Base-by-base conservation (phyloP, 352 stramenopile species). In the Pythium graminicola region DNA sequence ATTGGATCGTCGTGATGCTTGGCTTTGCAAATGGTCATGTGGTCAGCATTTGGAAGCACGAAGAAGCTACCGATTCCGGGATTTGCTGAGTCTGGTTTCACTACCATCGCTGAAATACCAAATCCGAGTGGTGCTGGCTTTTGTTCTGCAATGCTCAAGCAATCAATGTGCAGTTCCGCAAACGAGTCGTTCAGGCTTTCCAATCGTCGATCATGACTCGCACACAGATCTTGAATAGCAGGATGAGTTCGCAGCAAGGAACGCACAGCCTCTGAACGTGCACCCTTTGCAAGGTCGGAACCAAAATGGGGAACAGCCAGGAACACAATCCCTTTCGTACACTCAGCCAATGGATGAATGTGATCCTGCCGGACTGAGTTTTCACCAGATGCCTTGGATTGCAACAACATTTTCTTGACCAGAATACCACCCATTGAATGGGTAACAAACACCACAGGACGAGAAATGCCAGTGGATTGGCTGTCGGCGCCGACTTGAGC, bases 11-110 rank as follows among this genome's bases (percentile, higher is more conserved):
- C 49, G n/a, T 58, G 33, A 20, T 58, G 72, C 64, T 87, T 86
- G 16, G 73, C 74, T 59, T 93, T 93, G 69, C 80, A 93, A 54
- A 93, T 93, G 16, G 81, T 89, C 80, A 93, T 93, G 71, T 93
- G 83, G 43, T 93, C 76, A 10, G 78, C 67, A 45, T 69, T 62
- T 0, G 66, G 45, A 26, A 91, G 54, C 20, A 90, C 50, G 51
- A 78, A 73, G 53, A 93, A 93, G 35, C 66, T 60, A 13, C 78
- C 79, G 23, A 83, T 59, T n/a, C 77, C 70, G 23, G 83, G 83
- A 24, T 93, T 66, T 2, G 83, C 83, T 2, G 79, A 93, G 20
- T 83, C 64, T 6, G 83, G 78, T 45, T 83, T 82, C 0, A 93
- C 83, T 7, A 93, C 74, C 39, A 93, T 62, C 35, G 81, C 75